Evolutionary conservation across 2,329 filamentous ascomycete genomes (phyloP).

Genomic region (Fusarium foetens): DNA sequence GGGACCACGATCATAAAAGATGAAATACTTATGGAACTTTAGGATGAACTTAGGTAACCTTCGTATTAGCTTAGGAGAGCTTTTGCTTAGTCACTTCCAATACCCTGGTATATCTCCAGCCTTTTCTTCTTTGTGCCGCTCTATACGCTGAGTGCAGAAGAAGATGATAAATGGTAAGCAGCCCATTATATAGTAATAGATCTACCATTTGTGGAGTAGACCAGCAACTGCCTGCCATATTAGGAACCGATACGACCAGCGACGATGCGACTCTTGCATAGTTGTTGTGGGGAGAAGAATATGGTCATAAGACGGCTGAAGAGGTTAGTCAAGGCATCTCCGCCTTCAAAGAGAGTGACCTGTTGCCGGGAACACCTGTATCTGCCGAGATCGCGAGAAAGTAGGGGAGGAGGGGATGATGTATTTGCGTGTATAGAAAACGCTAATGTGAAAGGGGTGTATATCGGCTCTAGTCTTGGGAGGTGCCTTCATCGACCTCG

Average conservation of each 20-base stretch:
- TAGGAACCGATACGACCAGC: too few relatives aligned
- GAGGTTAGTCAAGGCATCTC: not conserved
- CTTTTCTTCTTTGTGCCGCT: not conserved
- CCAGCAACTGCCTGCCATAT: too few relatives aligned
- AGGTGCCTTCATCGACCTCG: not conserved
- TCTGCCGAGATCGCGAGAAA: too few relatives aligned
- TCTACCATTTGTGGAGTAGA: not conserved
- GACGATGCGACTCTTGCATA: not conserved
- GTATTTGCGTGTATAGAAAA: too few relatives aligned
- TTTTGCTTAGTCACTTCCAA: too few relatives aligned
- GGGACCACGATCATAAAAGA: not conserved
- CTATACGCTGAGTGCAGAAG: not conserved
- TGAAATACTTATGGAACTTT: not conserved
- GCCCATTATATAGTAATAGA: not conserved
- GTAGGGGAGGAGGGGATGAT: too few relatives aligned
- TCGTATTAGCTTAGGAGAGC: too few relatives aligned
- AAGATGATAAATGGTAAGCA: not conserved
- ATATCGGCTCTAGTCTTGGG: not conserved
- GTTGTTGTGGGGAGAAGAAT: not conserved
- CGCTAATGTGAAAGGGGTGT: not conserved
- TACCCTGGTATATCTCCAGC: too few relatives aligned
- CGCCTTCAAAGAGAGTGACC: too few relatives aligned
- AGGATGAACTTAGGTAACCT: not conserved
- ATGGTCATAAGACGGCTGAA: not conserved
- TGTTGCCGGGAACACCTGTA: too few relatives aligned